Conservation (phyloP, 2,329 filamentous ascomycete species). For the Eurotiales sp. region DNA sequence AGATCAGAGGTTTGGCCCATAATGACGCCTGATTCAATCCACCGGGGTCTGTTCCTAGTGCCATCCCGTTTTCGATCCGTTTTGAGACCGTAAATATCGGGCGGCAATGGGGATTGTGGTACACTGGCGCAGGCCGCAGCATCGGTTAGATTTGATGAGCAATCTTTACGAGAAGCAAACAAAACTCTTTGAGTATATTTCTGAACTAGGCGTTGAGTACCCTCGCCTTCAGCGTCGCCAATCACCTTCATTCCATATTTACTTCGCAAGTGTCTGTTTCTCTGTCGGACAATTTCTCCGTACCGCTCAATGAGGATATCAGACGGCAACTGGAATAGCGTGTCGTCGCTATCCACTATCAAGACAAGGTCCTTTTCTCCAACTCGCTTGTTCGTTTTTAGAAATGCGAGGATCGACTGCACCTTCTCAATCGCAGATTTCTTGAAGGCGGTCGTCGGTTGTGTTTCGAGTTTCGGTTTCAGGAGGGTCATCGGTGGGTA, state of each 20-base stretch:
- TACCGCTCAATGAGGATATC: conserved; percentile 62
- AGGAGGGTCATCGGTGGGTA: conserved; percentile 57
- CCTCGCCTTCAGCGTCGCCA: conserved; percentile 18
- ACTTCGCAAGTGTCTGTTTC: conserved; percentile 50
- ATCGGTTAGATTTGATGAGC: conserved; percentile 39
- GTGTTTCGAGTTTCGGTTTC: conserved; percentile 35
- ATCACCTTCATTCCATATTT: conserved; percentile 45
- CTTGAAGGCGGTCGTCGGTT: conserved; percentile 28
- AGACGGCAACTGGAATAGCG: conserved; percentile 63
- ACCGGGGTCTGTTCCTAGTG: conserved; percentile 44
- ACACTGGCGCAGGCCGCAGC: conserved; percentile 53
- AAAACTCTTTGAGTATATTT: conserved; percentile 53
- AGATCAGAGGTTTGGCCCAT: conserved; percentile 52
- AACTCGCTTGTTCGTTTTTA: conserved; percentile 46
- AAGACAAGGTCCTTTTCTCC: conserved; percentile 60
- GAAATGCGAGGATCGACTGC: conserved; percentile 44
- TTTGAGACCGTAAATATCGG: conserved; percentile 46
- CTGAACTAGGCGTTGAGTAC: conserved; percentile 26
- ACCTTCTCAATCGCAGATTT: conserved; percentile 46
- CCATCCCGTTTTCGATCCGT: conserved; percentile 38
- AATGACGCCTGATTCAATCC: conserved; percentile 46
- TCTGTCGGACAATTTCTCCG: conserved; percentile 51
- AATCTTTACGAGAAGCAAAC: conserved; percentile 55
- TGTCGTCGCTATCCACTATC: conserved; percentile 61
- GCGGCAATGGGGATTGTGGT: conserved; percentile 49